Evolutionary conservation across 495 filamentous ascomycete genomes (phyloP).

Genomic region (Aspergillus diversus): DNA sequence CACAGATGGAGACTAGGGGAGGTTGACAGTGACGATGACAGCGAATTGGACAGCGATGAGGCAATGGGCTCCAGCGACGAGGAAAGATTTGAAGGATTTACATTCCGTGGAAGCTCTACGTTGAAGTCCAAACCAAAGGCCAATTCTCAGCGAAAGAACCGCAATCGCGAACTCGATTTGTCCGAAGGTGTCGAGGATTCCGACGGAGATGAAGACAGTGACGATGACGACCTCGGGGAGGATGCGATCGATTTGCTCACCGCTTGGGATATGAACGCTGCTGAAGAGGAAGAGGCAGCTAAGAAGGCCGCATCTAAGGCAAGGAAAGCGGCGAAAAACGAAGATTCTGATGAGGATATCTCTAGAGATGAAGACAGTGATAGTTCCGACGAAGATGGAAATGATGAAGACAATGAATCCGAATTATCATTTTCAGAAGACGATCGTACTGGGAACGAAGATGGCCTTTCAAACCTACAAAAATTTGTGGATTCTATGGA

Average conservation of each 20-base stretch:
- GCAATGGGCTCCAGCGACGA: constrained; percentile 90
- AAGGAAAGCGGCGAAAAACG: constrained; percentile 33
- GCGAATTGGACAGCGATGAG: constrained; percentile 88
- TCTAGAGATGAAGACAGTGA: constrained; percentile 45
- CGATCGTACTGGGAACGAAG: constrained; percentile 55
- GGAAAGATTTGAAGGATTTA: constrained; percentile 76
- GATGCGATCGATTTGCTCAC: constrained; percentile 84
- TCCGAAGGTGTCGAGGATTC: constrained; percentile 59
- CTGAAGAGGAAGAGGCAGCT: constrained; percentile 49
- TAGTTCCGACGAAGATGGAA: constrained; percentile 46
- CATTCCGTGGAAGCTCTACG: constrained; percentile 68
- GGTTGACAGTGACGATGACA: constrained; percentile 75
- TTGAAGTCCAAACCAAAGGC: constrained; percentile 49
- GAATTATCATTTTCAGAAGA: constrained; percentile 59
- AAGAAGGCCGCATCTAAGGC: constrained; percentile 36
- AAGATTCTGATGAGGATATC: constrained; percentile 41
- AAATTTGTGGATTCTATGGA: constrained; percentile 72
- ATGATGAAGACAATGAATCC: constrained; percentile 51
- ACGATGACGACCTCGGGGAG: constrained; percentile 72
- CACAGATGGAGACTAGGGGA: constrained; percentile 85
- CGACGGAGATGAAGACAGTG: constrained; percentile 48
- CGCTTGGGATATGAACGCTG: constrained; percentile 74
- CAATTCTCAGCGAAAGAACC: constrained; percentile 35
- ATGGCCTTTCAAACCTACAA: constrained; percentile 66
- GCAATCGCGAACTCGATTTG: constrained; percentile 51